A percentile compares a stretch with the other conserved stretches of the same genome.
These are phyloP conservation scores for Aspergillus flavus DNA, from an alignment of 2,329 filamentous ascomycete species.

Conservation along the genomic window DNA sequence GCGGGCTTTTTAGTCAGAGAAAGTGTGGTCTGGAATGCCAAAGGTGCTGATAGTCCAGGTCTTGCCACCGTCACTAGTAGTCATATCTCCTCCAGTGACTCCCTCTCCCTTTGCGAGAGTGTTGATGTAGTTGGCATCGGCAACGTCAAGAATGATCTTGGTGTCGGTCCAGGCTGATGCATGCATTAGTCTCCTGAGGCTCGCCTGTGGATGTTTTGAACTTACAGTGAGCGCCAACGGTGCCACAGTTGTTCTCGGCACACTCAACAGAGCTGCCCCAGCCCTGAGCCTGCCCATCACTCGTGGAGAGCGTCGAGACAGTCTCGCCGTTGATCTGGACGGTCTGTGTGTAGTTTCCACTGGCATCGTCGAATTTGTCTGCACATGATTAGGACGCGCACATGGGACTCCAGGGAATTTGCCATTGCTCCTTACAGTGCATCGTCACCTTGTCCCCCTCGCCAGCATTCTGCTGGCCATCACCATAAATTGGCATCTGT, in stretches of 20 bases:
- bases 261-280: constrained; percentile 50
- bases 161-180: constrained; percentile 43
- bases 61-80: constrained; percentile 45
- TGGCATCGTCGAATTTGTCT: constrained; percentile 45
- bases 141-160: constrained; percentile 38
- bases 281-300: constrained; percentile 45
- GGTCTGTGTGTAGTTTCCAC: constrained; percentile 45
- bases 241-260: constrained; percentile 43
- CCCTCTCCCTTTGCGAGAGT: constrained; percentile 42
- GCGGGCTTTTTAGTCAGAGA: neutral
- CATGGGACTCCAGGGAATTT: neutral
- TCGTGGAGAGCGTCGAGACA: constrained; percentile 51
- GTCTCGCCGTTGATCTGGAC: constrained; percentile 40
- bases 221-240: constrained; percentile 42
- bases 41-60: constrained; percentile 49
- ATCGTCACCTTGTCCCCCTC: constrained; percentile 43
- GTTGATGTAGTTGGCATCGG: constrained; percentile 38
- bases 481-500: constrained; percentile 39
- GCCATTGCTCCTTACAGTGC: constrained; percentile 32
- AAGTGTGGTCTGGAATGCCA: constrained; percentile 33
- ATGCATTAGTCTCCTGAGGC: neutral
- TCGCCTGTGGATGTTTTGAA: neutral
- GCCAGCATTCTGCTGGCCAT: constrained; percentile 24
- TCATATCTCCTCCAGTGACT: constrained; percentile 45
- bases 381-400: neutral